Percentiles rank a stretch among this genome's conserved stretches.
These are phyloP conservation scores for Sarocladium kiliense DNA, from an alignment of 2,329 filamentous ascomycete species.

Conservation along the genomic window DNA sequence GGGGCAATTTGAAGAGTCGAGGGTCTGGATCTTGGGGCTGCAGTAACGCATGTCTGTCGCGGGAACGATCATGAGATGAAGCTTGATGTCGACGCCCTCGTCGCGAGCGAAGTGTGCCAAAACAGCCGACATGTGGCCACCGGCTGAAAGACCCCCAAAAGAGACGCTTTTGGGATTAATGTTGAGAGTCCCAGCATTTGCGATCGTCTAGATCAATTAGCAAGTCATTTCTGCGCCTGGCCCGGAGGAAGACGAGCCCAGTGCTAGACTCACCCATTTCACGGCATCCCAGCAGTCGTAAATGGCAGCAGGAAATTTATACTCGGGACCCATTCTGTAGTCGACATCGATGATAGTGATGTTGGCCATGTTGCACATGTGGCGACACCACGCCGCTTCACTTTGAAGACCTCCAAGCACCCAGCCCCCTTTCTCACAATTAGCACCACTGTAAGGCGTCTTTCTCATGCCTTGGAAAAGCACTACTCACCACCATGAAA, in stretches of 20 bases:
- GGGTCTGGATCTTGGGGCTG: constrained; percentile 13
- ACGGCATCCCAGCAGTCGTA: constrained; percentile 23
- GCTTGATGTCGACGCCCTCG: constrained; percentile 21
- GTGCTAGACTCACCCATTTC: constrained; percentile 19
- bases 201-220: constrained; percentile 8
- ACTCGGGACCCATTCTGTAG: constrained; percentile 22
- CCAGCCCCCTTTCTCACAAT: constrained; percentile 14
- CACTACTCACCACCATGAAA: constrained; percentile 18
- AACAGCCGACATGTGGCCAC: constrained; percentile 24
- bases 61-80: constrained; percentile 25
- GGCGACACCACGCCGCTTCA: constrained; percentile 22
- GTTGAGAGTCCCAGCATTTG: constrained; percentile 13
- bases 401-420: constrained; percentile 19
- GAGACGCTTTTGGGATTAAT: constrained; percentile 16
- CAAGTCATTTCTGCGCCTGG: no score
- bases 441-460: not conserved
- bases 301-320: constrained; percentile 18
- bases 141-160: constrained; percentile 19
- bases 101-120: constrained; percentile 28
- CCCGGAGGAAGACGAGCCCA: not conserved
- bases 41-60: constrained; percentile 27
- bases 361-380: constrained; percentile 20
- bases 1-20: constrained; percentile 16
- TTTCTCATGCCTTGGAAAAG: not conserved
- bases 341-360: constrained; percentile 23